These are phyloP conservation scores for Suhomyces sp. DNA, from an alignment of 805 yeast species.

Conservation along the genomic window DNA sequence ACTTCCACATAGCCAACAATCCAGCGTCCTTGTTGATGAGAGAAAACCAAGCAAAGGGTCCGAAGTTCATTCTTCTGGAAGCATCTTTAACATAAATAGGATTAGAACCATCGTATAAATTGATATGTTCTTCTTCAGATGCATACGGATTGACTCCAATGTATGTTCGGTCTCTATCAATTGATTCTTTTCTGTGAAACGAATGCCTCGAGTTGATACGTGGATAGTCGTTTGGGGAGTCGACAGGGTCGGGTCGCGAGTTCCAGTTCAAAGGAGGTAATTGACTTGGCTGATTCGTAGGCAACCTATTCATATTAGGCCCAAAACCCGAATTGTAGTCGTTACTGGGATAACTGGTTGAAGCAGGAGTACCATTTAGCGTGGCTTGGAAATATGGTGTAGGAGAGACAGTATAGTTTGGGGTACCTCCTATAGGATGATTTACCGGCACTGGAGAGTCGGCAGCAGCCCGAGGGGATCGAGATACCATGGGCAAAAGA, in stretches of 20 bases:
- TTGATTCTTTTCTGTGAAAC: background rate
- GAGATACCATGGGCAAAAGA: background rate
- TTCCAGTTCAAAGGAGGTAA: conserved; percentile 1
- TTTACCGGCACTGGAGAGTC: background rate
- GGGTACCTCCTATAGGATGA: background rate
- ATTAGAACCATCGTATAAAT: conserved; percentile 40
- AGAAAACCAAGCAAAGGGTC: conserved; percentile 52
- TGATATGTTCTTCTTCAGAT: conserved; percentile 30
- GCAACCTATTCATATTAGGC: background rate
- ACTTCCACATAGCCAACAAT: conserved; percentile 6
- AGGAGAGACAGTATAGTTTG: background rate
- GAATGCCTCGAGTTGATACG: background rate
- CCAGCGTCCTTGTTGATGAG: conserved; percentile 45
- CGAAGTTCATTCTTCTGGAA: conserved; percentile 43
- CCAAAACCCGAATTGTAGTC: background rate
- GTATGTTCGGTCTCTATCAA: background rate
- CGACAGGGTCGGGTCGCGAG: background rate
- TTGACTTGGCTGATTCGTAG: conserved; percentile 1
- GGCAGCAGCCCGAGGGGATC: background rate
- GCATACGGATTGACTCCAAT: conserved; percentile 24
- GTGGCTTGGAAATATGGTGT: background rate
- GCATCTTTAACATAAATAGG: conserved; percentile 42
- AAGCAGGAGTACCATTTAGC: background rate
- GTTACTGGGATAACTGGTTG: background rate
- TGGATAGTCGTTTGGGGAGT: background rate